Evolutionary conservation across 2,329 filamentous ascomycete species (phyloP).

Genomic region (Trichophyton verrucosum): DNA sequence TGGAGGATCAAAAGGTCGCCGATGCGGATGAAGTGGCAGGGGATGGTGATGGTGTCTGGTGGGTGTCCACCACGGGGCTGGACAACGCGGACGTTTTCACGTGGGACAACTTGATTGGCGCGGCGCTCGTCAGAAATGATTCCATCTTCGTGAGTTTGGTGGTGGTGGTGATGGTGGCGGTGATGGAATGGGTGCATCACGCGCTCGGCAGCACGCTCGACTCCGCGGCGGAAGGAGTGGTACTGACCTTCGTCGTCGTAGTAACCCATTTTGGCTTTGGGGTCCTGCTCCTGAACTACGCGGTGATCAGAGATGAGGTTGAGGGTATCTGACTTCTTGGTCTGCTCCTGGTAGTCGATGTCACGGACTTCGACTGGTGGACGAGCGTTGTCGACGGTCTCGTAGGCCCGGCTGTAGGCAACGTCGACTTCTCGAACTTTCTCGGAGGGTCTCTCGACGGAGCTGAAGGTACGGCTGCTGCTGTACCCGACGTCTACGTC

Average conservation of each 20-base stretch:
- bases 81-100: slow-evolving; percentile 39
- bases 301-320: slow-evolving; percentile 2
- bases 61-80: slow-evolving; percentile 38
- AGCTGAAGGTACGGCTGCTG: slow-evolving; percentile 15
- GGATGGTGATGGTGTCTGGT: slow-evolving; percentile 89
- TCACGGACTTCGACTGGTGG: slow-evolving; percentile 13
- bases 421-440: slow-evolving; percentile 19
- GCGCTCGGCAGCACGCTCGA: slow-evolving; percentile 53
- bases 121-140: slow-evolving; percentile 33
- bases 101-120: slow-evolving; percentile 29
- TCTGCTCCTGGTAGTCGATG: slow-evolving; percentile 20
- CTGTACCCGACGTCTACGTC: slow-evolving; percentile 20
- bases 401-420: slow-evolving; percentile 18
- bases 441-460: slow-evolving; percentile 6
- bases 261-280: slow-evolving; percentile 59
- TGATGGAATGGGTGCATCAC: slow-evolving; percentile 52
- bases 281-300: slow-evolving; percentile 39
- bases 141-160: slow-evolving; percentile 19
- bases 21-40: slow-evolving; percentile 98
- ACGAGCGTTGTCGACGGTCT: slow-evolving; percentile 11
- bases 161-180: slow-evolving; percentile 22
- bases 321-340: slow-evolving; percentile 30
- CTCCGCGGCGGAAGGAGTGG: slow-evolving; percentile 60
- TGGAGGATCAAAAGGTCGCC: slow-evolving; percentile 98
- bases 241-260: slow-evolving; percentile 69